phyloP scores from a whole-genome alignment of 2,329 filamentous ascomycete genomes.

The Colletotrichum caudatum region DNA sequence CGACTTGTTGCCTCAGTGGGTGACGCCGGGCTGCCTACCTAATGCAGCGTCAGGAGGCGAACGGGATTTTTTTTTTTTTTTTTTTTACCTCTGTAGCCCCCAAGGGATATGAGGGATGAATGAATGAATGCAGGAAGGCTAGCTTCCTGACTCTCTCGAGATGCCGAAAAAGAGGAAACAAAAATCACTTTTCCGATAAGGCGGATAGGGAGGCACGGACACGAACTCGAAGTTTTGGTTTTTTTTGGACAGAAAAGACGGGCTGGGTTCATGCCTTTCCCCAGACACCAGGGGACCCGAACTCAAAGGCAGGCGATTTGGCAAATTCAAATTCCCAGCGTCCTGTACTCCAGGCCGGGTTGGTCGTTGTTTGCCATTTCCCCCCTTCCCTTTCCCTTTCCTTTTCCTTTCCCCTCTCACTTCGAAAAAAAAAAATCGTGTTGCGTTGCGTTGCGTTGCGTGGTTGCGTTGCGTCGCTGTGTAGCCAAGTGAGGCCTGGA shows the following conservation, averaged over 20 bases:
- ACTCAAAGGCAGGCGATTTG: constrained; percentile 39
- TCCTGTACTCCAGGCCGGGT: background rate
- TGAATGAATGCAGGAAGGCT: constrained; percentile 12
- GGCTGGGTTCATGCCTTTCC: constrained; percentile 20
- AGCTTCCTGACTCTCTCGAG: constrained; percentile 13
- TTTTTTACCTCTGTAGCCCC: constrained; percentile 11
- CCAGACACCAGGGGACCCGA: constrained; percentile 33
- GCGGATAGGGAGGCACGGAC: constrained; percentile 22
- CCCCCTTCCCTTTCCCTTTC: background rate
- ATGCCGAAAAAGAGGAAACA: background rate
- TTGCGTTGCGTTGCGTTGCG: background rate
- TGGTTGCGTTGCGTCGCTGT: background rate
- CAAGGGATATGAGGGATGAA: background rate
- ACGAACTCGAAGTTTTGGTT: background rate
- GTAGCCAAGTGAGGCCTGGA: background rate
- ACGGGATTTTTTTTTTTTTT: constrained; percentile 27
- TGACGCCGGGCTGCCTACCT: background rate
- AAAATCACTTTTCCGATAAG: constrained; percentile 13
- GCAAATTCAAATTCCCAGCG: constrained; percentile 19
- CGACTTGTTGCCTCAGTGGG: background rate
- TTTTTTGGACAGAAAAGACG: background rate
- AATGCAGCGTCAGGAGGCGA: constrained; percentile 17
- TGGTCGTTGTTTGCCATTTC: background rate
- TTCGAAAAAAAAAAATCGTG: background rate
- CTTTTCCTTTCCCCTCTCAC: background rate